Conservation (phyloP, 2,329 filamentous ascomycete species). For the Venturia effusa region DNA sequence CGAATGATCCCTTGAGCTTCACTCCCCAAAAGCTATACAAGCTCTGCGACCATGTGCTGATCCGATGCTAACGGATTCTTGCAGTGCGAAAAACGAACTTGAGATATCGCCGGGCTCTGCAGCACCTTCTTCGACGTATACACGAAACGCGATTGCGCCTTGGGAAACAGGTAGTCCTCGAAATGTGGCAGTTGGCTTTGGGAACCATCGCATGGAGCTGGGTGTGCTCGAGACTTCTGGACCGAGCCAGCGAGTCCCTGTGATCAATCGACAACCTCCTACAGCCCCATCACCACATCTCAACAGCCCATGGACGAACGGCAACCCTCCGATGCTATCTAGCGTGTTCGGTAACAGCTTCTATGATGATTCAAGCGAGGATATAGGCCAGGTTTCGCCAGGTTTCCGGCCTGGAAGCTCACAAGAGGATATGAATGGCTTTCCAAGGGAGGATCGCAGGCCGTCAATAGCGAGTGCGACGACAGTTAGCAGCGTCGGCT, state of each 20-base stretch:
- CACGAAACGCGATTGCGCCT: slow-evolving; percentile 27
- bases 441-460: slow-evolving; percentile 56
- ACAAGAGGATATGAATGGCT: slow-evolving; percentile 35
- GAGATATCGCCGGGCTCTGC: slow-evolving; percentile 26
- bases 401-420: slow-evolving; percentile 50
- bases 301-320: slow-evolving; percentile 44
- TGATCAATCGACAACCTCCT: slow-evolving; percentile 47
- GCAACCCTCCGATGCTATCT: slow-evolving; percentile 29
- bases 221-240: slow-evolving; percentile 55
- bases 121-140: slow-evolving; percentile 27
- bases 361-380: slow-evolving; percentile 67
- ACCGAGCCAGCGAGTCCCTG: slow-evolving; percentile 37
- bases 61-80: slow-evolving; percentile 29
- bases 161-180: slow-evolving; percentile 32
- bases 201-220: slow-evolving; percentile 62
- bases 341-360: slow-evolving; percentile 45
- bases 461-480: slow-evolving; percentile 84
- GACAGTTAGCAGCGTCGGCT: slow-evolving; percentile 76
- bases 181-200: slow-evolving; percentile 33
- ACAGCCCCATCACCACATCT: slow-evolving; percentile 42
- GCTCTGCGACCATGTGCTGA: slow-evolving; percentile 14
- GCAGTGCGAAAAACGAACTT: slow-evolving; percentile 11
- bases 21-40: slow-evolving; percentile 10
- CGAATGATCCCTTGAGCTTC: slow-evolving; percentile 9
- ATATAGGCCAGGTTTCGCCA: slow-evolving; percentile 57